Percentiles rank a stretch among this genome's conserved stretches.
phyloP scores from a whole-genome alignment of 2,329 filamentous ascomycete genomes.

The Xylariales sp. region DNA sequence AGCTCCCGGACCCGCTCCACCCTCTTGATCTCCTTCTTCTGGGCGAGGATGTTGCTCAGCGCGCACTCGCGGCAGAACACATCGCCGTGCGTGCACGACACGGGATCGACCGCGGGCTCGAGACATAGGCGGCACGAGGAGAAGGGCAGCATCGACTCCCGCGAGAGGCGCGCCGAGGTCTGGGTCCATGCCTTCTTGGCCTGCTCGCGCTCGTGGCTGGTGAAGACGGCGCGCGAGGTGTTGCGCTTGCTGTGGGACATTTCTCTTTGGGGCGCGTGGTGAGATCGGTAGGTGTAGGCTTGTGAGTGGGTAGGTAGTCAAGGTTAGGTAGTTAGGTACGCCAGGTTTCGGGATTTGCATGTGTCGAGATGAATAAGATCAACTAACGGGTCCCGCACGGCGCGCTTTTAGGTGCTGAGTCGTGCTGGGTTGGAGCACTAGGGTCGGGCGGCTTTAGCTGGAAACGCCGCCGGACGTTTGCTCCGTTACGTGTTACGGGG shows the following conservation, averaged over 20 bases:
- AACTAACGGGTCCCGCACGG: too few species aligned
- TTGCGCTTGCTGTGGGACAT: slow-evolving; percentile 67
- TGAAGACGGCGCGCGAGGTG: slow-evolving; percentile 90
- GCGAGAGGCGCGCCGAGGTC: slow-evolving; percentile 75
- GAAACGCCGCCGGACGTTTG: neutral
- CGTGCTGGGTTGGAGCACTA: neutral
- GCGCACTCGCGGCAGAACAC: slow-evolving; percentile 96
- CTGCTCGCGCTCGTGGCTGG: slow-evolving; percentile 79
- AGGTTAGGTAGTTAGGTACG: too few species aligned
- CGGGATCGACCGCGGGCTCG: slow-evolving; percentile 72
- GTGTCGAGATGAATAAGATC: too few species aligned
- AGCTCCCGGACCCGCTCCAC: slow-evolving; percentile 62
- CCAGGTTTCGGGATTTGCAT: too few species aligned
- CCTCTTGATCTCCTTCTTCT: slow-evolving; percentile 87
- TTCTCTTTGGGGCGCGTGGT: slow-evolving; percentile 1
- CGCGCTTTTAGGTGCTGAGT: neutral
- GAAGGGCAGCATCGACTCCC: slow-evolving; percentile 90
- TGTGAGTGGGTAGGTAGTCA: neutral
- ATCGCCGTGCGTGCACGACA: slow-evolving; percentile 79
- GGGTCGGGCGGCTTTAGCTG: neutral
- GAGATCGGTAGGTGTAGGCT: slow-evolving; percentile 28
- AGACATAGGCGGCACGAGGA: slow-evolving; percentile 86
- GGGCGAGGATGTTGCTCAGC: slow-evolving; percentile 81
- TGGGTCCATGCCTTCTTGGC: slow-evolving; percentile 79
- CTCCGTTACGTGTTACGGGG: neutral